Conservation (phyloP, 306 rosid genomes). For the Bauhinia variegata region DNA sequence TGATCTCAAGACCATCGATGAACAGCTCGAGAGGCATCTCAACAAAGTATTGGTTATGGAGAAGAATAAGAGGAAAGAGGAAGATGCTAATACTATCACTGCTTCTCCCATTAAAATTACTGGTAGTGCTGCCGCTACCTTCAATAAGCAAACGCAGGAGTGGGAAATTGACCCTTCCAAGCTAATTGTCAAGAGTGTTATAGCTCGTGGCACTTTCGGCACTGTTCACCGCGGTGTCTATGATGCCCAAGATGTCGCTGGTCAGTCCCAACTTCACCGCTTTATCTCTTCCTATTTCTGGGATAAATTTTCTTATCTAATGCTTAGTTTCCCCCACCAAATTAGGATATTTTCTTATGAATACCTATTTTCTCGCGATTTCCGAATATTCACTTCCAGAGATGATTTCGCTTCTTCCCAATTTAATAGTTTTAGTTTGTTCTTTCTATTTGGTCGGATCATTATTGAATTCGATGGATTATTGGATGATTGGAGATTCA, state of each 20-base stretch:
- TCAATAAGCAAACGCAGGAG: conserved; percentile 66
- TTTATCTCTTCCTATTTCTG: not conserved
- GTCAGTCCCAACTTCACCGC: conserved; percentile 48
- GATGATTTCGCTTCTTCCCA: not conserved
- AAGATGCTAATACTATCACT: conserved; percentile 15
- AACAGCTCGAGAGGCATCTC: conserved; percentile 89
- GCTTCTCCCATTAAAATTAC: conserved; percentile 30
- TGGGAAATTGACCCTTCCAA: conserved; percentile 98
- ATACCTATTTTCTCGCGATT: not conserved
- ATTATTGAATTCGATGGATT: conserved; percentile 10
- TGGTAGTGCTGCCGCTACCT: not conserved
- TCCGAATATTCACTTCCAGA: not conserved
- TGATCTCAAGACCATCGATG: conserved; percentile 98
- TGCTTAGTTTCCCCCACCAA: conserved; percentile 20
- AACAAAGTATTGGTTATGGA: conserved; percentile 78
- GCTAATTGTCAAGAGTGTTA: conserved; percentile 72
- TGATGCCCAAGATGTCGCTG: conserved; percentile 91
- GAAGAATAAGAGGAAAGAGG: conserved; percentile 65
- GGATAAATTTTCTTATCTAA: conserved; percentile 30
- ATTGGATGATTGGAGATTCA: conserved; percentile 32
- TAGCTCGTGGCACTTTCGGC: conserved; percentile 94
- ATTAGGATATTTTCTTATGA: not conserved
- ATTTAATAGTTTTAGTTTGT: not conserved
- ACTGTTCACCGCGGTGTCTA: conserved; percentile 92
- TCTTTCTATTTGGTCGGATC: conserved; percentile 29